phyloP scores from a whole-genome alignment of 257 asterid genomes.

The Jaltomata sinuosa region DNA sequence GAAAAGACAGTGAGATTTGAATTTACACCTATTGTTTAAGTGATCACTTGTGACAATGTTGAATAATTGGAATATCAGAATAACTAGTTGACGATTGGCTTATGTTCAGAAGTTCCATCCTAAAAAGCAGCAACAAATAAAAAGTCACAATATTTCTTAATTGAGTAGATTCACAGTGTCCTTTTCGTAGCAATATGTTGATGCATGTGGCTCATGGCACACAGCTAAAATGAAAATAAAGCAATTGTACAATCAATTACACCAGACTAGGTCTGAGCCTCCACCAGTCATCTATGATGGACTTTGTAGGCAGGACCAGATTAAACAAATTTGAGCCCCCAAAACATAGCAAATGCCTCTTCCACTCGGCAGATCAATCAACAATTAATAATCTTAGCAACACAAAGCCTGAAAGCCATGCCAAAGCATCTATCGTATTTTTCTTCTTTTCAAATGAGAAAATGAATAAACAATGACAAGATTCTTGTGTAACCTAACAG shows the following conservation, averaged over 20 bases:
- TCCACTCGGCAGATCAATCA: conserved; percentile 11
- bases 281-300: background rate
- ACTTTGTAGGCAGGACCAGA: background rate
- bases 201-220: background rate
- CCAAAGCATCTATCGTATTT: conserved; percentile 20
- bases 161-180: background rate
- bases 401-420: conserved; percentile 22
- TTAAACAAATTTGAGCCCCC: background rate
- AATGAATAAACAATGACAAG: conserved; percentile 16
- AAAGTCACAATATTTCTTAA: background rate
- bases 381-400: conserved; percentile 5
- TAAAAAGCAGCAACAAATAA: background rate
- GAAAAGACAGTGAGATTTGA: background rate
- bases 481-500: conserved; percentile 7
- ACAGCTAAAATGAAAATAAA: background rate
- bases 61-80: background rate
- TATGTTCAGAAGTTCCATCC: background rate
- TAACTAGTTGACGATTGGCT: background rate
- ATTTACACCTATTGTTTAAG: background rate
- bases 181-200: background rate
- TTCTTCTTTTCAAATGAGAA: conserved; percentile 6
- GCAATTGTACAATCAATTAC: background rate
- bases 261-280: background rate
- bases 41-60: background rate
- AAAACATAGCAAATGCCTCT: background rate